These are phyloP conservation scores for Colletotrichum zoysiae DNA, from an alignment of 2,329 filamentous ascomycete genomes.

Conservation along the genomic window DNA sequence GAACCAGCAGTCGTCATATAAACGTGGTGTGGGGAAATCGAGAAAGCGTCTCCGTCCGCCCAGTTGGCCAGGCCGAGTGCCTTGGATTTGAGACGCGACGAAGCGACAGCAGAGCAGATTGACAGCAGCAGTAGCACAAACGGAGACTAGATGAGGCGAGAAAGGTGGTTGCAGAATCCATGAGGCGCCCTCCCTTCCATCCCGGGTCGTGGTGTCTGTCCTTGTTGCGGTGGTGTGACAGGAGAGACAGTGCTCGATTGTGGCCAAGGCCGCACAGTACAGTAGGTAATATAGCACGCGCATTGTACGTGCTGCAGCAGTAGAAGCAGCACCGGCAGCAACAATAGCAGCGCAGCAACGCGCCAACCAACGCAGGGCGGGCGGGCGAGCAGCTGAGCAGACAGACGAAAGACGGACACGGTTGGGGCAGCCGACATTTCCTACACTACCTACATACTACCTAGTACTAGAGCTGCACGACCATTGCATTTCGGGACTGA, in stretches of 20 bases:
- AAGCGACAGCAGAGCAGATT: background rate
- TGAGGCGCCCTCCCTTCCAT: slow-evolving; percentile 16
- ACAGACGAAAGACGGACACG: background rate
- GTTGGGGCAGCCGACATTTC: background rate
- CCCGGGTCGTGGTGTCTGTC: background rate
- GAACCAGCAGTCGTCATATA: slow-evolving; percentile 5
- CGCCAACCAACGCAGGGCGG: slow-evolving; percentile 20
- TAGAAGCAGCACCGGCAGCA: background rate
- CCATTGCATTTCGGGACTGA: slow-evolving; percentile 13
- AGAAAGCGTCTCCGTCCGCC: background rate
- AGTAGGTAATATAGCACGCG: too few relatives aligned
- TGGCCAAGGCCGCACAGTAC: background rate
- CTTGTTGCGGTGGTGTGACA: slow-evolving; percentile 9
- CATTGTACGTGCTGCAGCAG: background rate
- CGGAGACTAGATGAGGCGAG: slow-evolving; percentile 18
- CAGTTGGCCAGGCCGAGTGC: background rate
- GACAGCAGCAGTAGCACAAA: background rate
- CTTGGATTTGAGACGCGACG: background rate
- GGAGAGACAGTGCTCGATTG: slow-evolving; percentile 15
- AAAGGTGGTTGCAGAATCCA: slow-evolving; percentile 17
- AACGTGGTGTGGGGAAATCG: background rate
- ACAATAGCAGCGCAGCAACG: background rate
- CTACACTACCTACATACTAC: too few relatives aligned
- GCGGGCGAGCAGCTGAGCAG: slow-evolving; percentile 3
- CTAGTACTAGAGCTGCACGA: slow-evolving; percentile 1